Base-by-base conservation (phyloP, 2,329 filamentous ascomycete species). In the Escovopsis sp. region DNA sequence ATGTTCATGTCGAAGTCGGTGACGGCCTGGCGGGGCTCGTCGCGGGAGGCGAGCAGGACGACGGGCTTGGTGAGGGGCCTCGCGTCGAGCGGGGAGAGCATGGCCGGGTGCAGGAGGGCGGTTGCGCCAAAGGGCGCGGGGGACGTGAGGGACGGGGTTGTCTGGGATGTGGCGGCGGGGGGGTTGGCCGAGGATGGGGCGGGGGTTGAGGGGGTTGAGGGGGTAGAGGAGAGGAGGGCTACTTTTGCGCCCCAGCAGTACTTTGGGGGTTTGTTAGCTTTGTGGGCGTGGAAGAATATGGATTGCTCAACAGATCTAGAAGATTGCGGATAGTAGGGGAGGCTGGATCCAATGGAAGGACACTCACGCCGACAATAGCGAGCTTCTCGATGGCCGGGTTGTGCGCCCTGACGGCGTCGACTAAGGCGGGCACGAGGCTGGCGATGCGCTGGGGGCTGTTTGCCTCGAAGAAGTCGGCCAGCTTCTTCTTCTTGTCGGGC, bases 191-290 rank as follows among this genome's bases (percentile, higher is more conserved):
- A n/a, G n/a, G n/a, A n/a, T n/a, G n/a, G n/a, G 15, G 15, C 15
- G 2, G 15, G 15, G 15, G 15, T 15, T 15, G 15, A 15, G 15
- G 15, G 15, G 15, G 15, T 15, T 2, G 15, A 15, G 15, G 15
- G 15, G 15, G 15, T 15, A 15, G 23, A 62, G 35, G 61, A 57
- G 34, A 78, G 64, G 12, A 69, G 65, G 18, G 70, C 68, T 8
- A 82, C 72, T 63, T 85, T 85, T 50, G 77, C 80, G 49, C 80
- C 80, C 79, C 78, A 85, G 65, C 81, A 85, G 59, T 71, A 73
- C 60, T 73, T 44, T n/a, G 15, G 10, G 12, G 12, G 19, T 18
- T 3, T 51, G 15, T 49, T 33, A 45, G 43, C 32, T 38, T 11
- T 18, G 34, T 36, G 19, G 7, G 6, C 33, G 15, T 35, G 36